Conservation (phyloP, 495 filamentous ascomycete species). For the Pseudoneurospora amorphoporcata region DNA sequence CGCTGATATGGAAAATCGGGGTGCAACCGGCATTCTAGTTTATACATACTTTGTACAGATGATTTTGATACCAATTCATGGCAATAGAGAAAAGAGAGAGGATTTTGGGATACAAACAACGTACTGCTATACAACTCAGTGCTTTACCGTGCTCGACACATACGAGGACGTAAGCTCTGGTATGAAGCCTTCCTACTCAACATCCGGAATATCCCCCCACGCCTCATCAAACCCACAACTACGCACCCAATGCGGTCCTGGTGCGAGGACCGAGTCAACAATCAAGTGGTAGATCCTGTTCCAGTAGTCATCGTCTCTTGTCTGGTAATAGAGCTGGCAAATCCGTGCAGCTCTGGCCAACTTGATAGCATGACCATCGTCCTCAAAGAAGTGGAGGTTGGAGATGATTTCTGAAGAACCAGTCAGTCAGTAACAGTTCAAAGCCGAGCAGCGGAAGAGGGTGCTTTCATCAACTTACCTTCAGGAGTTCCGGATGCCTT, state of each 20-base stretch:
- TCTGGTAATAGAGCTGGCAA: conserved; percentile 18
- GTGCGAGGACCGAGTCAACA: conserved; percentile 43
- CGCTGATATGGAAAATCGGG: neutral
- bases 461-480: neutral
- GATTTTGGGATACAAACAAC: neutral
- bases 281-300: conserved; percentile 55
- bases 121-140: neutral
- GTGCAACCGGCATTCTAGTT: neutral
- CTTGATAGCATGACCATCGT: conserved; percentile 76
- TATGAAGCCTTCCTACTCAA: neutral
- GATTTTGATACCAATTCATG: conserved; percentile 15
- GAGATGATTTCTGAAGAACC: conserved; percentile 37
- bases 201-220: conserved; percentile 33
- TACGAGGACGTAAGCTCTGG: too few relatives aligned
- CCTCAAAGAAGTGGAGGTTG: conserved; percentile 42
- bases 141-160: neutral
- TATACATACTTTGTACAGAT: neutral
- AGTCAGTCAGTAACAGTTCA: neutral
- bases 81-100: neutral
- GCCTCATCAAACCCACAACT: conserved; percentile 47
- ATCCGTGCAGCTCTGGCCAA: conserved; percentile 54
- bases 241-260: conserved; percentile 41
- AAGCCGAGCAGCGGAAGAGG: too few relatives aligned
- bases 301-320: conserved; percentile 46
- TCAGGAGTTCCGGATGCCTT: neutral